Conservation (phyloP, 1,139 yeast species). For the Candida anutae region DNA sequence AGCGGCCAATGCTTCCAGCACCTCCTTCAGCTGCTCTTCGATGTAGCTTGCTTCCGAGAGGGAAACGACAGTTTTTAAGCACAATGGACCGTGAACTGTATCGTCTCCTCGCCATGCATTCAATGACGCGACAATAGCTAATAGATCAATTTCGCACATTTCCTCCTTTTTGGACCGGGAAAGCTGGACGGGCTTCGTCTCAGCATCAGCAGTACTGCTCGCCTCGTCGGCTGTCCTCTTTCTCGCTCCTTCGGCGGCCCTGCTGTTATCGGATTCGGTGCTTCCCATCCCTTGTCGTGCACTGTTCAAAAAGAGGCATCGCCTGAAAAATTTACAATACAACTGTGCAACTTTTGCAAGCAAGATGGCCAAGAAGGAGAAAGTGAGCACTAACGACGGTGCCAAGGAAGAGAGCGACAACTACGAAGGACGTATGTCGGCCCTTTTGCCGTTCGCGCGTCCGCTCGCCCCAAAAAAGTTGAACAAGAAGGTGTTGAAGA, state of each 20-base stretch:
- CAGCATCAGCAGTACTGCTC: too few relatives aligned
- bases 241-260: too few relatives aligned
- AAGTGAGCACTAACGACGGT: slow-evolving; percentile 9
- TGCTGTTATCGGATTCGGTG: too few relatives aligned
- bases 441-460: slow-evolving; percentile 83
- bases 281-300: background rate
- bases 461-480: slow-evolving; percentile 95
- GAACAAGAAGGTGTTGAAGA: slow-evolving; percentile 90
- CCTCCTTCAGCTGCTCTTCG: slow-evolving; percentile 8
- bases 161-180: too few relatives aligned
- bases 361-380: slow-evolving; percentile 46
- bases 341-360: background rate
- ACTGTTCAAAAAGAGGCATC: background rate
- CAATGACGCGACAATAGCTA: too few relatives aligned
- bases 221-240: too few relatives aligned
- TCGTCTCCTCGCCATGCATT: too few relatives aligned
- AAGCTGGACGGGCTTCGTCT: too few relatives aligned
- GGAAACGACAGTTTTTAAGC: slow-evolving; percentile 16
- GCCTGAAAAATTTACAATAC: background rate
- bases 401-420: slow-evolving; percentile 58
- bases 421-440: slow-evolving; percentile 87
- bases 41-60: slow-evolving; percentile 21
- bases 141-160: too few relatives aligned
- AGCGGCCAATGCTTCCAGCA: slow-evolving; percentile 5
- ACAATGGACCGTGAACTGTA: background rate